phyloP scores from a whole-genome alignment of 2,329 filamentous ascomycete genomes.

The Fusarium staphyleae region DNA sequence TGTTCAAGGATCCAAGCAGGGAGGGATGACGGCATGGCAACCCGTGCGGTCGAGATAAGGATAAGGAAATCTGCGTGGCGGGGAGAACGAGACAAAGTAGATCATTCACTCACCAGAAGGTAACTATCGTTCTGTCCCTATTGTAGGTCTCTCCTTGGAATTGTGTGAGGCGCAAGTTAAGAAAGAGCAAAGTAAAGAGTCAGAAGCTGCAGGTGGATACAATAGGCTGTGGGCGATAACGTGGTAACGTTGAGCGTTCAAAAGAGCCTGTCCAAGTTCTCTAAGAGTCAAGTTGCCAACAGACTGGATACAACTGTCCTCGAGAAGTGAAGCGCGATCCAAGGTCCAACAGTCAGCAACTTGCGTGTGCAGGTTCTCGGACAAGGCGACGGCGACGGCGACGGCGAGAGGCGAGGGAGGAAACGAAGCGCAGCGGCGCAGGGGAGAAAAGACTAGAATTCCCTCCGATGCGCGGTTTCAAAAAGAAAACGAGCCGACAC shows the following conservation, averaged over 20 bases:
- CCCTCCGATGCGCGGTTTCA: slow-evolving; percentile 18
- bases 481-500: slow-evolving; percentile 13
- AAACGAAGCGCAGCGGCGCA: slow-evolving; percentile 21
- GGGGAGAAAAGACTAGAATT: slow-evolving; percentile 25
- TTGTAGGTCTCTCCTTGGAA: neutral
- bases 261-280: slow-evolving; percentile 13
- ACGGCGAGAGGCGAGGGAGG: slow-evolving; percentile 31
- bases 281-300: slow-evolving; percentile 17
- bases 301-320: slow-evolving; percentile 22
- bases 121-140: neutral
- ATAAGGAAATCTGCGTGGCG: neutral
- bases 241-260: slow-evolving; percentile 1
- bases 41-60: slow-evolving; percentile 1
- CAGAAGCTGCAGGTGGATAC: slow-evolving; percentile 2
- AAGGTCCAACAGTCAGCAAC: slow-evolving; percentile 5
- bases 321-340: slow-evolving; percentile 17
- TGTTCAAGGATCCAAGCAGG: neutral
- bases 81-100: slow-evolving; percentile 16
- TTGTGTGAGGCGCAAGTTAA: neutral
- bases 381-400: slow-evolving; percentile 27
- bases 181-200: neutral
- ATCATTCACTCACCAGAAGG: slow-evolving; percentile 24
- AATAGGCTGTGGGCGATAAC: neutral
- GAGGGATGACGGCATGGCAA: slow-evolving; percentile 7
- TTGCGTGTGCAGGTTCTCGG: slow-evolving; percentile 25